Evolutionary conservation across 192 early-diverging fungal genomes (phyloP).

Genomic region (Dissophora ornata): DNA sequence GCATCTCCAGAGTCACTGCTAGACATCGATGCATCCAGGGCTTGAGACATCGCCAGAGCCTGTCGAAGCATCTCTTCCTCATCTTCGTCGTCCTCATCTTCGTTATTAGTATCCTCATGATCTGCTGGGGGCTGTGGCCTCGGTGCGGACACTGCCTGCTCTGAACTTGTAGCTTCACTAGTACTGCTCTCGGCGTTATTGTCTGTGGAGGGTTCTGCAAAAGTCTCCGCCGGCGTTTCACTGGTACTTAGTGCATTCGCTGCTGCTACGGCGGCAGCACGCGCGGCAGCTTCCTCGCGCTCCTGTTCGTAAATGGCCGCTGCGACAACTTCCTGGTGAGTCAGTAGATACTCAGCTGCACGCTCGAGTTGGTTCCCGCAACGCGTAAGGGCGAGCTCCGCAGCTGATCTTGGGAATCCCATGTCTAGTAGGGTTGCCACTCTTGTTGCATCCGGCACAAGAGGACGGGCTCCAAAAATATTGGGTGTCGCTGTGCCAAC

Average conservation of each 20-base stretch:
- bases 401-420: constrained; percentile 85
- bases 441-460: constrained; percentile 69
- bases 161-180: neutral
- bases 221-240: neutral
- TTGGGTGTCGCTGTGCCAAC: constrained; percentile 25
- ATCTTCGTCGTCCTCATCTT: constrained; percentile 25
- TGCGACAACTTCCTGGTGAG: constrained; percentile 69
- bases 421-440: constrained; percentile 84
- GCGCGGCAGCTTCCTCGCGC: constrained; percentile 49
- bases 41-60: constrained; percentile 46
- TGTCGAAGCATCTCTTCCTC: constrained; percentile 53
- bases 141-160: neutral
- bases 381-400: constrained; percentile 82
- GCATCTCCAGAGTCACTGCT: constrained; percentile 27
- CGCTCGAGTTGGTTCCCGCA: constrained; percentile 80
- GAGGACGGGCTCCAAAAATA: constrained; percentile 54
- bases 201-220: neutral
- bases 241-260: constrained; percentile 7
- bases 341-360: constrained; percentile 88
- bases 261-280: constrained; percentile 58
- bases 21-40: constrained; percentile 26
- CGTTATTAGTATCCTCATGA: constrained; percentile 33
- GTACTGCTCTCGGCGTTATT: constrained; percentile 18
- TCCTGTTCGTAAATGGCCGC: constrained; percentile 52
- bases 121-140: constrained; percentile 5